Conservation (phyloP, 345 rosid genomes). For the Aquilaria malaccensis region DNA sequence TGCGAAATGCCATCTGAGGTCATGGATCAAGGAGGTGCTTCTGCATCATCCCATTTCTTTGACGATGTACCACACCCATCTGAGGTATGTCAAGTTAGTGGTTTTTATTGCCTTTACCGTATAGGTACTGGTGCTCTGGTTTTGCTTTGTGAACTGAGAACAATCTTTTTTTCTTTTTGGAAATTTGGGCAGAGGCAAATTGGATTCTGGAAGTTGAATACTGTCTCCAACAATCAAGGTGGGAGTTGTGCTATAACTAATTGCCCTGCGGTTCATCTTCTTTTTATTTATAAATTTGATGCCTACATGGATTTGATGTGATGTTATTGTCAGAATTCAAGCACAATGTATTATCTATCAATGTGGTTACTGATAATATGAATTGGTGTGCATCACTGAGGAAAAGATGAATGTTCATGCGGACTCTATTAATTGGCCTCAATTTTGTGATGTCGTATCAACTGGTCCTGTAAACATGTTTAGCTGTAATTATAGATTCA, state of each 20-base stretch:
- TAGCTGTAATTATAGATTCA: slow-evolving; percentile 5
- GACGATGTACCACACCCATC: slow-evolving; percentile 38
- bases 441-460: background rate
- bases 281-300: background rate
- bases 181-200: slow-evolving; percentile 50
- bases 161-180: too few relatives aligned
- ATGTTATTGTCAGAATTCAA: slow-evolving; percentile 8
- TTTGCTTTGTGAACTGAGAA: too few relatives aligned
- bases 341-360: background rate
- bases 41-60: slow-evolving; percentile 34
- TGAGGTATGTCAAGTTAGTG: slow-evolving; percentile 34
- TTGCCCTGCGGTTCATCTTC: slow-evolving; percentile 9
- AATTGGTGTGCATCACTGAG: too few relatives aligned
- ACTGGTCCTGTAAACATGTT: background rate
- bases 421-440: background rate
- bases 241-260: slow-evolving; percentile 22
- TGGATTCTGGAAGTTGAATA: slow-evolving; percentile 54
- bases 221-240: slow-evolving; percentile 49
- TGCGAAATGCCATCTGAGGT: slow-evolving; percentile 54
- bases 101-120: background rate
- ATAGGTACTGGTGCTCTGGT: slow-evolving; percentile 13
- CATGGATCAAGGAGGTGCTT: slow-evolving; percentile 50
- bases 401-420: background rate
- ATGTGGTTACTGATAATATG: too few relatives aligned
- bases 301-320: background rate